Base-by-base conservation (phyloP, 495 filamentous ascomycete species). In the Aspergillus hancockii region DNA sequence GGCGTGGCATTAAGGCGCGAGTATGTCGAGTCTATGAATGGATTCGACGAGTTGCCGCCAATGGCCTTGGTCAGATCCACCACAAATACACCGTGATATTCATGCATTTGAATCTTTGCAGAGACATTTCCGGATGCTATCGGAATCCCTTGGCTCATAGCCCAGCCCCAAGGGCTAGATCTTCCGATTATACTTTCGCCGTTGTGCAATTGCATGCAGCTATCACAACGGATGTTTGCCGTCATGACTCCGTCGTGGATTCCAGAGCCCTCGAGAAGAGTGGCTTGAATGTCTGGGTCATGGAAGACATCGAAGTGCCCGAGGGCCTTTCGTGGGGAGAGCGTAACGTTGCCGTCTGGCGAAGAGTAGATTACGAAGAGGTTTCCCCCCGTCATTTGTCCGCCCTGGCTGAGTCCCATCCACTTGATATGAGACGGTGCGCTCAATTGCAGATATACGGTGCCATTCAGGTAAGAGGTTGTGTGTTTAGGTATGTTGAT, bases 321-420 rank as follows among this genome's bases (percentile, higher is more conserved):
- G 12, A 61, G 66, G 23, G 80, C 81, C 30, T 64, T 67, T 21
- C 87, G 78, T 8, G 83, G 72, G 18, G 85, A 88, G 28, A 87
- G 55, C 0, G 86, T 89, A 66, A 88, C 75, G 65, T 88, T 88
- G 23, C 40, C 57, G 18, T 81, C 83, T 8, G 60, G 60, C 6
- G 80, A 83, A 30, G 83, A 68, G 70, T 88, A 89, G 63, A 88
- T 78, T 22, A 89, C 63, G 64, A 89, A 89, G 19, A 89, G 83
- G 60, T 84, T 83, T 22, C 87, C 74, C 18, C 76, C 80, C 5
- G 66, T 63, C 87, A 90, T 90, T 31, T 60, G 58, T 1, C 43
- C 45, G 8, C 87, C 87, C 28, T 83, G 83, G 10, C 87, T 86
- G 8, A 88, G 68, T 8, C 77, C 83, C 5, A 85, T 79, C 87